These are phyloP conservation scores for Gnaphalium uliginosum DNA, from an alignment of 129 eudicot species.

Conservation along the genomic window DNA sequence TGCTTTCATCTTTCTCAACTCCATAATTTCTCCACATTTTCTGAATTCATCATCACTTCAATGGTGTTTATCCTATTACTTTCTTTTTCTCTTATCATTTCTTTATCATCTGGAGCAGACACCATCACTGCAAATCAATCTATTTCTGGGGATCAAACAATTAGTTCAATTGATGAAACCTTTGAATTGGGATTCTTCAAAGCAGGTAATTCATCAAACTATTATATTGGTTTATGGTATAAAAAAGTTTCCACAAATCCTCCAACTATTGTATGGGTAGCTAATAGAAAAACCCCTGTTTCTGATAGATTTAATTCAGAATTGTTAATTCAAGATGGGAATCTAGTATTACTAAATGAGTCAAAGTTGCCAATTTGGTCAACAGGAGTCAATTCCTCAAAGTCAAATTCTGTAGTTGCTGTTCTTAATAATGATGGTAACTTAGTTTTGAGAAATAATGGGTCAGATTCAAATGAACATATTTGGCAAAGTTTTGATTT, in stretches of 20 bases:
- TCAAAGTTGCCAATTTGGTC: constrained; percentile 46
- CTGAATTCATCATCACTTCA: neutral
- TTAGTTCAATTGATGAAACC: constrained; percentile 34
- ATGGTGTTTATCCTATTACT: constrained; percentile 4
- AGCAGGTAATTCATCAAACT: constrained; percentile 46
- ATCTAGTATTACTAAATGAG: constrained; percentile 45
- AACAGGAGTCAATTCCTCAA: constrained; percentile 30
- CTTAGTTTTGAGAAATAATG: constrained; percentile 36
- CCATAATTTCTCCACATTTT: neutral
- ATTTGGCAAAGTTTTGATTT: constrained; percentile 62
- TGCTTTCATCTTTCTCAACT: neutral
- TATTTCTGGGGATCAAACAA: constrained; percentile 46
- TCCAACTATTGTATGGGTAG: constrained; percentile 53
- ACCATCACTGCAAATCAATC: constrained; percentile 38
- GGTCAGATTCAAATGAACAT: constrained; percentile 13
- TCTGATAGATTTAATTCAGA: constrained; percentile 35
- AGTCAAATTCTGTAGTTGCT: constrained; percentile 31
- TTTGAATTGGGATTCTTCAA: constrained; percentile 54
- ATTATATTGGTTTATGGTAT: constrained; percentile 55
- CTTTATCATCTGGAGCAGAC: constrained; percentile 32
- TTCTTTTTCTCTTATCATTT: constrained; percentile 11
- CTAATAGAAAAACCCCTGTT: constrained; percentile 46
- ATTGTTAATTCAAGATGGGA: constrained; percentile 46
- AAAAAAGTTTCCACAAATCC: constrained; percentile 16
- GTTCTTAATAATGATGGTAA: constrained; percentile 47